Evolutionary conservation across 2,329 filamentous ascomycete species (phyloP).

Genomic region (Cladosporium sp.): DNA sequence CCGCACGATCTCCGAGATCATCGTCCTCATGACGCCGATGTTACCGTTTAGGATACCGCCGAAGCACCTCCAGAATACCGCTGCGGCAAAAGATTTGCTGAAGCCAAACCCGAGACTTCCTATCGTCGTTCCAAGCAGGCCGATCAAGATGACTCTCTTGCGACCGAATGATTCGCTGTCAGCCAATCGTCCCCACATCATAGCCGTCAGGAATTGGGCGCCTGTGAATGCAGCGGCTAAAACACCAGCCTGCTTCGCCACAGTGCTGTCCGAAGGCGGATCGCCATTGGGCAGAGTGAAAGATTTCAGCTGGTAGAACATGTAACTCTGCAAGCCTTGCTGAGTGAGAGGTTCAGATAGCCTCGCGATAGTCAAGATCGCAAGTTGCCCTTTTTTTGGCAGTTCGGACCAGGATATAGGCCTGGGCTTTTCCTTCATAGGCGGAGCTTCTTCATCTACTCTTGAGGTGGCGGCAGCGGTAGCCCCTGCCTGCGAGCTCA

Average conservation of each 20-base stretch:
- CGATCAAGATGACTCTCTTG: conserved; percentile 73
- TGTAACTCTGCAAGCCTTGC: conserved; percentile 71
- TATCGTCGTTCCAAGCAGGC: conserved; percentile 64
- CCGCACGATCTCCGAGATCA: conserved; percentile 66
- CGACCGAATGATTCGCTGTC: conserved; percentile 60
- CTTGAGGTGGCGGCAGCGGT: neutral
- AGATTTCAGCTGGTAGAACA: conserved; percentile 84
- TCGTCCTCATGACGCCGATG: conserved; percentile 68
- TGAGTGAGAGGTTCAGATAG: conserved; percentile 79
- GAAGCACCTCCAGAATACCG: conserved; percentile 60
- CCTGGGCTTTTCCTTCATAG: conserved; percentile 33
- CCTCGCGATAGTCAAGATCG: conserved; percentile 71
- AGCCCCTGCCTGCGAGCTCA: neutral
- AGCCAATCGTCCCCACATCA: conserved; percentile 72
- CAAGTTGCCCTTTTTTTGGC: conserved; percentile 70
- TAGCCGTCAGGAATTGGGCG: conserved; percentile 75
- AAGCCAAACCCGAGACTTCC: conserved; percentile 67
- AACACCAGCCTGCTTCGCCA: conserved; percentile 72
- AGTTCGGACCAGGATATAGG: conserved; percentile 66
- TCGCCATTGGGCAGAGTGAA: conserved; percentile 42
- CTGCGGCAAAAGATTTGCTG: conserved; percentile 55
- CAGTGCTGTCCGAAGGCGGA: conserved; percentile 56
- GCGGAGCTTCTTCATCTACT: conserved; percentile 18
- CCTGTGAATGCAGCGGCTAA: conserved; percentile 75
- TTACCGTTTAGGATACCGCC: conserved; percentile 69